phyloP scores from a whole-genome alignment of 1,284 basidiomycete species.

The Cryptococcus deneoformans region DNA sequence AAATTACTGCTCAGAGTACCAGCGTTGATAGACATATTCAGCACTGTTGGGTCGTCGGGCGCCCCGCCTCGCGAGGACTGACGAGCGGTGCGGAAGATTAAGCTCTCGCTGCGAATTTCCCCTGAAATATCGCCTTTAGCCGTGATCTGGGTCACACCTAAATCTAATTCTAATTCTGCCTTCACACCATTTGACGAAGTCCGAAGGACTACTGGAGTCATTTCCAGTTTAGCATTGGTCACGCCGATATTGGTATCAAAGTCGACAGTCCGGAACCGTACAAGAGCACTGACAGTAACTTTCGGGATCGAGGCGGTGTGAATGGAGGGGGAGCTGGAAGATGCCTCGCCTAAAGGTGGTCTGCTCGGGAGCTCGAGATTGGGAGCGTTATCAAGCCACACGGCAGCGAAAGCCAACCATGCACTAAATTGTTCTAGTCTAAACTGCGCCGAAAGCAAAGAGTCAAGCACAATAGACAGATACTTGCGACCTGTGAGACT shows the following conservation, averaged over 20 bases:
- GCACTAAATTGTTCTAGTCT: slow-evolving; percentile 41
- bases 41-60: slow-evolving; percentile 53
- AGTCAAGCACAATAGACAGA: slow-evolving; percentile 52
- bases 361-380: slow-evolving; percentile 26
- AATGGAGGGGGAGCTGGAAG: slow-evolving; percentile 1
- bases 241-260: slow-evolving; percentile 70
- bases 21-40: slow-evolving; percentile 72
- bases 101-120: slow-evolving; percentile 62
- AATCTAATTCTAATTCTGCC: slow-evolving; percentile 58
- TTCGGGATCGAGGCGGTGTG: slow-evolving; percentile 6
- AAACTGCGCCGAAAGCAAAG: slow-evolving; percentile 38
- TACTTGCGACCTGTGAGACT: slow-evolving; percentile 47
- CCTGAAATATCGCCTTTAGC: slow-evolving; percentile 77
- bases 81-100: slow-evolving; percentile 71
- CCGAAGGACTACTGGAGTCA: slow-evolving; percentile 55
- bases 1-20: slow-evolving; percentile 65
- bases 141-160: slow-evolving; percentile 61
- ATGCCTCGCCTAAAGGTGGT: slow-evolving; percentile 11
- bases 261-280: slow-evolving; percentile 68
- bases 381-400: slow-evolving; percentile 44
- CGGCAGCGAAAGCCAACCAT: slow-evolving; percentile 42
- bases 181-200: slow-evolving; percentile 39
- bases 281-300: slow-evolving; percentile 52
- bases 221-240: slow-evolving; percentile 57
- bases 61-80: slow-evolving; percentile 50